Percentiles rank a stretch among this genome's conserved stretches.
These are phyloP conservation scores for Clitocybe nebularis DNA, from an alignment of 1,284 basidiomycete genomes.

Conservation along the genomic window DNA sequence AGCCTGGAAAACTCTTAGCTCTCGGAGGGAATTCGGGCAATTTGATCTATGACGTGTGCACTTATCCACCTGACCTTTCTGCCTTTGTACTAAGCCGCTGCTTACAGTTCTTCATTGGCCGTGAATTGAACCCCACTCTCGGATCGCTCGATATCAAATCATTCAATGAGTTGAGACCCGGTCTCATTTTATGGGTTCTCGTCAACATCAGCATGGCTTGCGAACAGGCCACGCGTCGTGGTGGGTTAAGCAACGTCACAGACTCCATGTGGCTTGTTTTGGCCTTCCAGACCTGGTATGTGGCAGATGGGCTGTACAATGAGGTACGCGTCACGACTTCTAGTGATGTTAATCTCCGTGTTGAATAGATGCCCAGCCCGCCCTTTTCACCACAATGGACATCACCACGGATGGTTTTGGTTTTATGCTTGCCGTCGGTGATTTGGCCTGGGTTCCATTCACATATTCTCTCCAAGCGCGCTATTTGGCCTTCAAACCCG, in stretches of 20 bases:
- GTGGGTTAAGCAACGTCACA: constrained; percentile 66
- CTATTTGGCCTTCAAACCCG: constrained; percentile 85
- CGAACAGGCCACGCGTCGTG: constrained; percentile 80
- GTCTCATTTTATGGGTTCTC: constrained; percentile 92
- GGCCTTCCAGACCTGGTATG: constrained; percentile 86
- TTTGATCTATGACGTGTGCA: constrained; percentile 84
- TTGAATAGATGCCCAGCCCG: constrained; percentile 43
- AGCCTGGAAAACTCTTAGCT: constrained; percentile 69
- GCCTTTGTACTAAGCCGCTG: constrained; percentile 1
- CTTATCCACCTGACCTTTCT: constrained; percentile 7
- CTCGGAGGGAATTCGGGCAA: constrained; percentile 91
- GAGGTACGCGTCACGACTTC: constrained; percentile 53
- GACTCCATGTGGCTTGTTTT: constrained; percentile 93
- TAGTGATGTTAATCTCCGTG: neutral
- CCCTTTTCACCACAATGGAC: constrained; percentile 95
- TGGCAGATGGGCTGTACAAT: constrained; percentile 83
- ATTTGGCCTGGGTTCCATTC: constrained; percentile 95
- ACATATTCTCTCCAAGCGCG: constrained; percentile 92
- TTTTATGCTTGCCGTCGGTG: constrained; percentile 96
- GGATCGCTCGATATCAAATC: constrained; percentile 93
- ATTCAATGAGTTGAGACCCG: constrained; percentile 95
- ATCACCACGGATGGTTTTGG: constrained; percentile 98
- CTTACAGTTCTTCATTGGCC: constrained; percentile 92
- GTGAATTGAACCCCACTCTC: constrained; percentile 90
- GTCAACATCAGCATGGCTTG: constrained; percentile 91